Conservation (phyloP, 257 asterid species). For the Cruciata laevipes region DNA sequence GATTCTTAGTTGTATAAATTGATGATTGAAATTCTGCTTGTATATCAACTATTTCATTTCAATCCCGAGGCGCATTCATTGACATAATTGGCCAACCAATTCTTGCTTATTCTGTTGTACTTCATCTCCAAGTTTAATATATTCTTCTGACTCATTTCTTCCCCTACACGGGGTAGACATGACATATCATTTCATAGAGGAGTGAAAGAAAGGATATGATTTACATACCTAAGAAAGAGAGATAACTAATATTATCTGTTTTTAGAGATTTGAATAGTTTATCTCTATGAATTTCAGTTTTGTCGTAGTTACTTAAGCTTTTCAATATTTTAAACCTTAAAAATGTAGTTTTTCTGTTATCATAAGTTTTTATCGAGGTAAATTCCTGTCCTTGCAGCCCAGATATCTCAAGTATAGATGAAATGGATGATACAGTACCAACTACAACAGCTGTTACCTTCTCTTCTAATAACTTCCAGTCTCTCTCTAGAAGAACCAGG, state of each 20-base stretch:
- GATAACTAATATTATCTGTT: not conserved
- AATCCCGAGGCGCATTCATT: not conserved
- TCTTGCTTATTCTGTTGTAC: not conserved
- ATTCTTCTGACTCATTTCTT: not conserved
- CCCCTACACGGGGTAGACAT: not conserved
- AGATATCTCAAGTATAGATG: conserved; percentile 52
- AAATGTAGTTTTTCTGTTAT: not conserved
- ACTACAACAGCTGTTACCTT: conserved; percentile 46
- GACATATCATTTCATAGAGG: not conserved
- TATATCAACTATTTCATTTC: not conserved
- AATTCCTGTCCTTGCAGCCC: conserved; percentile 54
- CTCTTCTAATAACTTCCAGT: conserved; percentile 54
- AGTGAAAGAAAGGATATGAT: conserved; percentile 4
- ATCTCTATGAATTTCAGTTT: not conserved
- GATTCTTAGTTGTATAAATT: not conserved
- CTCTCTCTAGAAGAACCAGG: conserved; percentile 97
- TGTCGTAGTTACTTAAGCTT: not conserved
- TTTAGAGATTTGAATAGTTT: not conserved
- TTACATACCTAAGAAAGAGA: not conserved
- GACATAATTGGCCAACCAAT: not conserved
- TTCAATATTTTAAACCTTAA: not conserved
- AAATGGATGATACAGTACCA: conserved; percentile 69
- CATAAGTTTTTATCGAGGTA: not conserved
- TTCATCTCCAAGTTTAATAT: conserved; percentile 3
- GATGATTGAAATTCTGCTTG: not conserved